Percentiles rank a stretch among this genome's conserved stretches.
phyloP scores from a whole-genome alignment of 305 asterid species.

The Galium porrigens region DNA sequence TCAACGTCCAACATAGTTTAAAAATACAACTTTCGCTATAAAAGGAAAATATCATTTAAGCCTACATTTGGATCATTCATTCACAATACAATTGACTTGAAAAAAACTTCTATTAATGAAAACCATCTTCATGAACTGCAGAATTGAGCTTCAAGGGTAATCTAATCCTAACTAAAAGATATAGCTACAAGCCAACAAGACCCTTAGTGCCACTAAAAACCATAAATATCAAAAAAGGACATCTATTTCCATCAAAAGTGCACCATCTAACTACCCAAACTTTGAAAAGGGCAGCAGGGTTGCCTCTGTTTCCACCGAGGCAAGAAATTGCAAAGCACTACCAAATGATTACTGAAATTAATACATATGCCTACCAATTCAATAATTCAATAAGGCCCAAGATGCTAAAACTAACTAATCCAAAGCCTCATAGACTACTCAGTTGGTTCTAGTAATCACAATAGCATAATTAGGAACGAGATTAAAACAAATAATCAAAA shows the following conservation, averaged over 20 bases:
- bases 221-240: background rate
- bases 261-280: background rate
- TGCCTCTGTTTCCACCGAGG: background rate
- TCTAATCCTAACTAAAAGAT: background rate
- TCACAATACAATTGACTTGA: background rate
- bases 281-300: background rate
- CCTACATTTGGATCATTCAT: background rate
- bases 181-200: slow-evolving; percentile 1
- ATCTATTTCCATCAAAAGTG: background rate
- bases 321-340: background rate
- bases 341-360: background rate
- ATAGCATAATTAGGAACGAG: background rate
- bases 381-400: background rate
- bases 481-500: background rate
- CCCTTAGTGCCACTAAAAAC: background rate
- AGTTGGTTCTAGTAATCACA: background rate
- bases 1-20: background rate
- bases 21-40: background rate
- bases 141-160: slow-evolving; percentile 9
- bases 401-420: slow-evolving; percentile 1
- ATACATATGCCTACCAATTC: background rate
- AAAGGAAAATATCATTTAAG: background rate
- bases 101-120: background rate
- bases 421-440: background rate
- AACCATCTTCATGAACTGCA: background rate